Conservation (phyloP, 208 protist species). For the Wallacemonas rigidus region DNA sequence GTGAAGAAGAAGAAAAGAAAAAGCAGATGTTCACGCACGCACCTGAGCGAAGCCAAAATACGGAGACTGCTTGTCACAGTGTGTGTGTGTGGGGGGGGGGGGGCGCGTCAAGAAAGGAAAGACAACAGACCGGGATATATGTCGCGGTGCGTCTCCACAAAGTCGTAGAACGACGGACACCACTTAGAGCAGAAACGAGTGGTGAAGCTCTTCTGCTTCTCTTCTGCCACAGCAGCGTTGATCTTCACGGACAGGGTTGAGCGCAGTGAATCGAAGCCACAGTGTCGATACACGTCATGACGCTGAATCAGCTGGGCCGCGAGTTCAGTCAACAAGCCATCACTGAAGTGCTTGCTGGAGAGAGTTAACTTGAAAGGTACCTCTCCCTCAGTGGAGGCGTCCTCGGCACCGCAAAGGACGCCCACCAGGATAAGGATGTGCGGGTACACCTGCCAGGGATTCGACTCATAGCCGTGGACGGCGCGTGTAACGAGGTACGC, state of each 20-base stretch:
- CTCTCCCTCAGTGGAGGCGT: not conserved
- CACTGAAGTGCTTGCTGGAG: not conserved
- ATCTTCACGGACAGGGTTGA: not conserved
- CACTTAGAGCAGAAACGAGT: not conserved
- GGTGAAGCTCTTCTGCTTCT: not conserved
- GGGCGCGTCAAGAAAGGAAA: not conserved
- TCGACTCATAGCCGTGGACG: not conserved
- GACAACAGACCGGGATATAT: not conserved
- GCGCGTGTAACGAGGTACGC: not conserved
- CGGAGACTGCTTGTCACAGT: not conserved
- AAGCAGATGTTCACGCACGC: slow-evolving; percentile 2
- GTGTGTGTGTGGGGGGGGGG: not conserved
- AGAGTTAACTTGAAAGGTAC: not conserved
- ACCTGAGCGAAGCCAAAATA: no score
- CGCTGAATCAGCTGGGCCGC: not conserved
- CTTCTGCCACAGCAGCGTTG: not conserved
- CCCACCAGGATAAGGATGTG: not conserved
- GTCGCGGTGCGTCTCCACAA: not conserved
- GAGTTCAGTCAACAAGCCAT: not conserved
- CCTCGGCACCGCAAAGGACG: not conserved
- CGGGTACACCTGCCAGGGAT: not conserved
- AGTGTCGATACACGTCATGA: slow-evolving; percentile 2
- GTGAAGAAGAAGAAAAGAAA: slow-evolving; percentile 2
- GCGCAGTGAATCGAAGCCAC: not conserved
- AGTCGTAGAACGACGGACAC: not conserved